Evolutionary conservation across 2,329 filamentous ascomycete species (phyloP), one percentile per base, ranked within the genome.

Genomic region (Ophiosphaerella korrae): DNA sequence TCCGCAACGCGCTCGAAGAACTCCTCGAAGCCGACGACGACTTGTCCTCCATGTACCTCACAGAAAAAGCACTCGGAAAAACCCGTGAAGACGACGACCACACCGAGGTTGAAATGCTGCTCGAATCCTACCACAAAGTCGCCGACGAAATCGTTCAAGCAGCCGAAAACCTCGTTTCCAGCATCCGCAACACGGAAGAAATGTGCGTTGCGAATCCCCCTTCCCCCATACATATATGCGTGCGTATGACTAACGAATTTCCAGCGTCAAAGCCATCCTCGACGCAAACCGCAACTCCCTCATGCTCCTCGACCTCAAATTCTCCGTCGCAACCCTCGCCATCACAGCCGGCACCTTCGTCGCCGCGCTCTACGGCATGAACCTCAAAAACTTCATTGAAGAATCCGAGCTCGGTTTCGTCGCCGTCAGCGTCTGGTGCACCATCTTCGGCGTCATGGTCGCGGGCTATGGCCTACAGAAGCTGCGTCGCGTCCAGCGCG

Each of bases 331-430:
- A 50, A 97, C 94, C 1, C 84, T 99, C 4, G 92, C 92, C n/a
- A 85, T 97, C 41, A 93, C 91, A 47, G 91, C 92, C 70, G 94
- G 94, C 48, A 97, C 94, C 42, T 95, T 97, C 70, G 83, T 97
- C 65, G 95, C 94, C 7, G 92, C 92, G n/a, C 85, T 99, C n/a
- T 99, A 97, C 81, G 94, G 94, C 64, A 97, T 97, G 92, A 99
- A 99, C 78, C 80, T 99, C 58, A 95, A 97, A 72, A 97, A 97
- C 76, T 97, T 97, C 74, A 91, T 97, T 64, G 94, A 99, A 78
- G 93, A 97, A 71, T 92, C 89, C 1, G 84, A 90, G 74, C 84
- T 90, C 74, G 94, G 93, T 9, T 97, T 99, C 72, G 82, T 82
- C 40, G 84, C 84, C 46, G 87, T 99, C 53, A 90, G 88, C 2